phyloP scores from a whole-genome alignment of 495 filamentous ascomycete genomes.

The Aspergillus ellipticus region DNA sequence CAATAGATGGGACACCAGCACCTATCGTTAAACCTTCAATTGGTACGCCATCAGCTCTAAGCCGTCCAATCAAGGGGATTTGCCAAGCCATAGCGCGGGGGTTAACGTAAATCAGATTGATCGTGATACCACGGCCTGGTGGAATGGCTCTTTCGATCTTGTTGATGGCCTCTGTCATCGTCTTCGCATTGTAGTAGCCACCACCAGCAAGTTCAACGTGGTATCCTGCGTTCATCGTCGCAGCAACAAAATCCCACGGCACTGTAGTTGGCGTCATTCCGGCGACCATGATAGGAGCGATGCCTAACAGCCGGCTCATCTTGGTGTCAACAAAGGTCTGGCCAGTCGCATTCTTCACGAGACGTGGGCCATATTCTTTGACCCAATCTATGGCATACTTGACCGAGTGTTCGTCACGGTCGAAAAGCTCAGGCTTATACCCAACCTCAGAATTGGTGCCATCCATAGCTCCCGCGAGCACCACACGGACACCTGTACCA shows the following conservation, averaged over 20 bases:
- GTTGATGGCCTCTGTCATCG: conserved; percentile 79
- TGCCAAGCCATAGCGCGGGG: conserved; percentile 97
- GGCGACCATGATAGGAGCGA: conserved; percentile 88
- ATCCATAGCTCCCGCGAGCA: conserved; percentile 86
- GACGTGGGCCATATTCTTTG: conserved; percentile 83
- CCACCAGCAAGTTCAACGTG: conserved; percentile 87
- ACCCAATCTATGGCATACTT: conserved; percentile 98
- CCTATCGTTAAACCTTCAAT: conserved; percentile 95
- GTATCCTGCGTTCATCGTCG: conserved; percentile 92
- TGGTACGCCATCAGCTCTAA: conserved; percentile 83
- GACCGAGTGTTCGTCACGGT: conserved; percentile 89
- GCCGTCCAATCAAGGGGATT: conserved; percentile 80
- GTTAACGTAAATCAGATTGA: conserved; percentile 97
- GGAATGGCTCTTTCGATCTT: conserved; percentile 90
- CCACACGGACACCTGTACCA: conserved; percentile 91
- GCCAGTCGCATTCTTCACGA: conserved; percentile 82
- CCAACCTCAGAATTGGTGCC: conserved; percentile 87
- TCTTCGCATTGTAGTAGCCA: conserved; percentile 89
- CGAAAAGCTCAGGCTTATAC: conserved; percentile 95
- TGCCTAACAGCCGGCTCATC: conserved; percentile 88
- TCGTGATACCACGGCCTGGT: conserved; percentile 84
- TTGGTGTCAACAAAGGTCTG: conserved; percentile 93
- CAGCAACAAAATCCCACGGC: conserved; percentile 92
- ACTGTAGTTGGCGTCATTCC: conserved; percentile 96
- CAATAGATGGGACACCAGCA: conserved; percentile 89